Base-by-base conservation (phyloP, 2,329 filamentous ascomycete genomes). In the Pezicula rhizophila region DNA sequence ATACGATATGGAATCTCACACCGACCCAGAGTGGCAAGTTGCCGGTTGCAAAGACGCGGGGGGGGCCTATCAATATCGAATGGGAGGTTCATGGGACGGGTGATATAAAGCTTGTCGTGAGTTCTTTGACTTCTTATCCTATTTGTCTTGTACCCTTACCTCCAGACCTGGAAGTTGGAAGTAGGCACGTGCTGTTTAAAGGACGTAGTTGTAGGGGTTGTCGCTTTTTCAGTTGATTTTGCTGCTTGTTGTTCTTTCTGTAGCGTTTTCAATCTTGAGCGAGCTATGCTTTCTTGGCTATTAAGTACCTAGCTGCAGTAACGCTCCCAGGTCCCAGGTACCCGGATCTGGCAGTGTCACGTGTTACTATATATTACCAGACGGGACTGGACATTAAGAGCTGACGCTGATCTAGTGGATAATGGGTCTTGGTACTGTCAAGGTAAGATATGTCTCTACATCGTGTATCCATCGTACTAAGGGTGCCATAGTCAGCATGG, bases 11-110 rank as follows among this genome's bases (percentile, higher is more conserved):
- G 84, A 72, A 78, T 25, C 77, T 95, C 18, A 75, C 82, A 58
- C 84, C 89, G 5, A 75, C 81, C 42, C 72, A 73, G 37, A 73
- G 76, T 44, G 88, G 84, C 4, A 75, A 75, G 39, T 62, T 80
- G 6, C 68, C 78, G 2, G 87, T 88, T 25, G 89, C 85, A n/a
- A 72, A 77, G 48, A 78, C 71, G 34, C 78, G 87, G 58, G 85
- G 89, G 54, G 89, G 87, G 2, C 89, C 88, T 17, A 71, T 95
- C 56, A 77, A 85, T 41, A 80, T 95, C 46, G 75, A 80, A 46
- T 95, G 87, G 76, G 87, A 93, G 67, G 73, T 93, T 42, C 89
- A 95, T 70, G 88, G 89, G 48, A 70, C 76, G 52, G 89, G 88
- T 3, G 78, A 84, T 42, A 74, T 78, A 55, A 86, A 87, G 70